These are phyloP conservation scores for Colletotrichum sp. DNA, from an alignment of 2,329 filamentous ascomycete species.

Conservation along the genomic window DNA sequence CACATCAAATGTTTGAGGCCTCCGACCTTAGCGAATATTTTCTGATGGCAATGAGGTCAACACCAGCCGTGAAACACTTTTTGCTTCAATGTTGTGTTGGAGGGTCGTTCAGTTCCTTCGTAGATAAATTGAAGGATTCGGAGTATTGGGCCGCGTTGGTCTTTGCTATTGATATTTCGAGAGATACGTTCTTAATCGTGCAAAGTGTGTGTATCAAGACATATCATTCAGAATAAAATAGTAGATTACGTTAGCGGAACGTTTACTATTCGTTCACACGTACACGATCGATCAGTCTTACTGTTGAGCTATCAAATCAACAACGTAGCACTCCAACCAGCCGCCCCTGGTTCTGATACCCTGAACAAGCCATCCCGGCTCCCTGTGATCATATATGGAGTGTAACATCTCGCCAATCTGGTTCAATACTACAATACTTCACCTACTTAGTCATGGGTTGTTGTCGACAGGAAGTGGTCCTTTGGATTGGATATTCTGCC, in stretches of 20 bases:
- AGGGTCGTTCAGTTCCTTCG: neutral
- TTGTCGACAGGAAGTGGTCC: neutral
- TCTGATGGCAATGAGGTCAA: neutral
- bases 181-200: fast-evolving
- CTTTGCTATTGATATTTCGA: neutral
- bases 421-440: neutral
- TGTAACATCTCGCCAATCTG: neutral
- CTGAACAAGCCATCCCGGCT: neutral
- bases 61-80: neutral
- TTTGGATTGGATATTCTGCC: neutral
- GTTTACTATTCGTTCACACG: neutral
- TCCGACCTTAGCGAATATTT: neutral
- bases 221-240: neutral
- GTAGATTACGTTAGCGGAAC: neutral
- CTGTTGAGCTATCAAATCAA: neutral
- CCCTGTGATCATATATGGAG: neutral
- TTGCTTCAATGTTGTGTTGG: neutral
- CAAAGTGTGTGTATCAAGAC: neutral
- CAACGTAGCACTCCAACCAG: neutral
- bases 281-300: neutral
- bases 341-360: neutral
- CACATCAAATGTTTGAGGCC: neutral
- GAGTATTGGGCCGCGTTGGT: neutral
- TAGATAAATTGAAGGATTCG: neutral
- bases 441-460: neutral